Conservation (phyloP, 176 grass and related monocot species). For the Bromus sterilis region DNA sequence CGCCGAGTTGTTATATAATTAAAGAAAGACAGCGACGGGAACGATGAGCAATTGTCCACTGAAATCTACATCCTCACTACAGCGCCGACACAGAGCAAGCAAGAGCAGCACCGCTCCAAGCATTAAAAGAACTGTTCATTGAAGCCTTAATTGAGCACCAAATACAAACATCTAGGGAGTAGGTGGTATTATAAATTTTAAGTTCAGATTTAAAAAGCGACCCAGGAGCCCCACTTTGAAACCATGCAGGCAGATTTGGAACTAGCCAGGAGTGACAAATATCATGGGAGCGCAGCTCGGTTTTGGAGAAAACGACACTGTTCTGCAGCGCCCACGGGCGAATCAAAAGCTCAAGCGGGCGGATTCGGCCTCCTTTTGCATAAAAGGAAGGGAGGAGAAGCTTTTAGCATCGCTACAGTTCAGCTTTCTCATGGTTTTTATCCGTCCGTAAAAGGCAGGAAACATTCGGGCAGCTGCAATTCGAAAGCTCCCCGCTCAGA, state of each 20-base stretch:
- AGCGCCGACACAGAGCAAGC: conserved; percentile 20
- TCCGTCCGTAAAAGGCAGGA: background rate
- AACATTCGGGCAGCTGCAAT: conserved; percentile 3
- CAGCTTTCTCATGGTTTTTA: background rate
- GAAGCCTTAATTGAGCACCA: background rate
- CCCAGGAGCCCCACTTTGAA: conserved; percentile 14
- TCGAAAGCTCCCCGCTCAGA: background rate
- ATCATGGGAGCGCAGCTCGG: conserved; percentile 9
- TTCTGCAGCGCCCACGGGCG: conserved; percentile 15
- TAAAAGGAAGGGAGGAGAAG: background rate
- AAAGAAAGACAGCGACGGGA: background rate
- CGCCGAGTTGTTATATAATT: background rate
- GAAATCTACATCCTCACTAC: conserved; percentile 22
- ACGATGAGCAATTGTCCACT: background rate
- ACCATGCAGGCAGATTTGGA: conserved; percentile 2
- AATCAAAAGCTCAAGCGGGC: background rate
- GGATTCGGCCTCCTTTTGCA: conserved; percentile 1
- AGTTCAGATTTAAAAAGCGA: conserved; percentile 4
- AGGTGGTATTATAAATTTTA: no score
- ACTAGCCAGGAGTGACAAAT: background rate
- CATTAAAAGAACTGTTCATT: conserved; percentile 18
- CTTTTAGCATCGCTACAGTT: background rate
- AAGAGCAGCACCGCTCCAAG: conserved; percentile 4
- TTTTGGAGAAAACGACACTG: background rate
- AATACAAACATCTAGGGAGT: background rate